A percentile compares a stretch with the other conserved stretches of the same genome.
phyloP scores from a whole-genome alignment of 257 asterid genomes.

The Mitragyna speciosa region DNA sequence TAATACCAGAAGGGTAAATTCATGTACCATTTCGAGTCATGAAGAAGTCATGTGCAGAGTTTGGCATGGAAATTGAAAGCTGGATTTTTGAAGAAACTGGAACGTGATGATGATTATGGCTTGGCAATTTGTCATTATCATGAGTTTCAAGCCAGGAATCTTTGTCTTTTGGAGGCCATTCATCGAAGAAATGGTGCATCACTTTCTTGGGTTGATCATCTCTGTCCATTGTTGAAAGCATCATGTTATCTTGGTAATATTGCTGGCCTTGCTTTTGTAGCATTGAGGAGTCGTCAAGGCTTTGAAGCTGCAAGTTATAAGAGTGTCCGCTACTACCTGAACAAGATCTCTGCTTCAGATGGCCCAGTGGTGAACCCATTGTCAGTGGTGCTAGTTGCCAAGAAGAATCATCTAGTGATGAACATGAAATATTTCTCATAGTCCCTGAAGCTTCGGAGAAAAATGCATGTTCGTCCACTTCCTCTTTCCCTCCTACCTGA shows the following conservation, averaged over 20 bases:
- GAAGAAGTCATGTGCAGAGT: constrained; percentile 73
- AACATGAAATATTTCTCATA: constrained; percentile 38
- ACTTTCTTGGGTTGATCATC: constrained; percentile 70
- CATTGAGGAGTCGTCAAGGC: constrained; percentile 31
- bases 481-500: constrained; percentile 41
- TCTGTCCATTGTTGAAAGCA: constrained; percentile 14
- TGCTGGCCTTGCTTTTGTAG: constrained; percentile 29
- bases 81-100: constrained; percentile 39
- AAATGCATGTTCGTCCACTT: constrained; percentile 45
- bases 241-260: constrained; percentile 4
- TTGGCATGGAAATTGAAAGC: constrained; percentile 67
- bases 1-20: not conserved
- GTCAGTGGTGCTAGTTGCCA: constrained; percentile 55
- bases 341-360: constrained; percentile 39
- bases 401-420: constrained; percentile 25
- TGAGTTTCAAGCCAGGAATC: constrained; percentile 41
- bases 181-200: constrained; percentile 92
- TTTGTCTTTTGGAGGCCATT: constrained; percentile 62
- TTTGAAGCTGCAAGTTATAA: constrained; percentile 31
- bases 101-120: constrained; percentile 32
- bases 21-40: constrained; percentile 58
- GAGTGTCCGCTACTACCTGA: constrained; percentile 22
- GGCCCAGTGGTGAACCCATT: constrained; percentile 48
- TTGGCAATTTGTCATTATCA: constrained; percentile 26
- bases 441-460: constrained; percentile 49